A percentile compares a stretch with the other conserved stretches of the same genome.
Conservation (phyloP, 768 basidiomycete genomes). For the Boletus subparvulus region DNA sequence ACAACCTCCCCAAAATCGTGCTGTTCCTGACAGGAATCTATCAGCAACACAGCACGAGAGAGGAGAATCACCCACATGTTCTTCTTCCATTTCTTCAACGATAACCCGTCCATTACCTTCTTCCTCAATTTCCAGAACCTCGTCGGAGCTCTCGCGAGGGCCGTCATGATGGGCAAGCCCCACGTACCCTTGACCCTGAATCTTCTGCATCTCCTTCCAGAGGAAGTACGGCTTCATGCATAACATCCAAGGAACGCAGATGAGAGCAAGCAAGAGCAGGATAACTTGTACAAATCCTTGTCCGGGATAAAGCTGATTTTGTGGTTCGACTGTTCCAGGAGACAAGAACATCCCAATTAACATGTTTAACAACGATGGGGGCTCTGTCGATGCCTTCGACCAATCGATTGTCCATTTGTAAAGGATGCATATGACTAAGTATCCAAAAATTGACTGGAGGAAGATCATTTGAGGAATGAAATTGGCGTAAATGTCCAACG, state of each 20-base stretch:
- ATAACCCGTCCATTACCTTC: constrained; percentile 76
- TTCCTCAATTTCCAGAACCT: constrained; percentile 71
- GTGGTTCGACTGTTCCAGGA: constrained; percentile 74
- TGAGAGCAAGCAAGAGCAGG: constrained; percentile 70
- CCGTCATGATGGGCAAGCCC: constrained; percentile 62
- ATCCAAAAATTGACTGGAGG: constrained; percentile 96
- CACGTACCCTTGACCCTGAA: constrained; percentile 81
- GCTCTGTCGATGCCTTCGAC: constrained; percentile 61
- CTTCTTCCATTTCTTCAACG: constrained; percentile 66
- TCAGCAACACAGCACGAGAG: constrained; percentile 5
- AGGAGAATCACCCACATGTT: constrained; percentile 56
- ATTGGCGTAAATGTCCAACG: constrained; percentile 85
- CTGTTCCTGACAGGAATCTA: constrained; percentile 51
- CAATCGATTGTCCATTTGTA: constrained; percentile 99
- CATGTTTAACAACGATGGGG: constrained; percentile 94
- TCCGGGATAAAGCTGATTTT: constrained; percentile 76
- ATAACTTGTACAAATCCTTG: constrained; percentile 83
- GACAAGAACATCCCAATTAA: constrained; percentile 94
- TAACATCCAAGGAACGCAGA: constrained; percentile 96
- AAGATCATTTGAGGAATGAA: constrained; percentile 98
- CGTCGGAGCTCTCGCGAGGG: constrained; percentile 54
- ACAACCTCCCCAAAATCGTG: constrained; percentile 95
- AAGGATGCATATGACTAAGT: constrained; percentile 88
- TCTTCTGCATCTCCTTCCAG: constrained; percentile 87
- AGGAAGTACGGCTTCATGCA: constrained; percentile 87